Conservation (phyloP, 169 alveolate species). For the Eimeria acervulina region DNA sequence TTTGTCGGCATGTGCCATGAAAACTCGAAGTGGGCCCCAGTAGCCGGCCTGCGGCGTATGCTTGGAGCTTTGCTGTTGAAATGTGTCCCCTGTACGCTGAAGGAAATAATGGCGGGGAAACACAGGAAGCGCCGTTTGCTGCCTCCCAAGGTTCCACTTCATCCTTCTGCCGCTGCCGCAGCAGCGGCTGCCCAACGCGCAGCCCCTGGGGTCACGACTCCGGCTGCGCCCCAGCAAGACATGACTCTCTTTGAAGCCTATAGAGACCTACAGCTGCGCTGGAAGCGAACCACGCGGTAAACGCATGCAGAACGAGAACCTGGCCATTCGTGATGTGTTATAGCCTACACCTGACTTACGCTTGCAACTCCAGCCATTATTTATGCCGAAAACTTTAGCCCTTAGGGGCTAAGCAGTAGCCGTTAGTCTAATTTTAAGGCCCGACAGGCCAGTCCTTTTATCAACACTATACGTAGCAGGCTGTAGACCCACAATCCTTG, state of each 20-base stretch:
- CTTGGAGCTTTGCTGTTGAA: neutral
- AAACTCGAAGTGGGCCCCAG: neutral
- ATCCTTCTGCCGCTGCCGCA: constrained; percentile 86
- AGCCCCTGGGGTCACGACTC: constrained; percentile 49
- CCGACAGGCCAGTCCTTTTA: neutral
- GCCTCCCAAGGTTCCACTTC: constrained; percentile 92
- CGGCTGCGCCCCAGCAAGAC: constrained; percentile 76
- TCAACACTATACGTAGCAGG: too few relatives aligned
- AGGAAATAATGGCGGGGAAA: constrained; percentile 92
- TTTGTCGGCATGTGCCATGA: neutral
- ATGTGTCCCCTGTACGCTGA: neutral
- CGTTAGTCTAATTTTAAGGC: neutral
- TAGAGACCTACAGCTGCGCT: constrained; percentile 77
- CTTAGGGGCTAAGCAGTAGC: neutral
- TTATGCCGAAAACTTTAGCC: neutral
- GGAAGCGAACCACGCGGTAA: constrained; percentile 77
- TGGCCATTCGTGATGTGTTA: neutral
- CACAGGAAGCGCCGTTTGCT: constrained; percentile 89
- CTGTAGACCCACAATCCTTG: neutral
- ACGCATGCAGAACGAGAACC: neutral
- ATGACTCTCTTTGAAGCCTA: constrained; percentile 72
- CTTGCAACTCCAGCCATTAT: neutral
- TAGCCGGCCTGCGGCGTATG: neutral
- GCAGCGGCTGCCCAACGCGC: constrained; percentile 56
- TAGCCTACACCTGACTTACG: neutral